Base-by-base conservation (phyloP, 2,329 filamentous ascomycete species). In the Colletotrichum sp. region DNA sequence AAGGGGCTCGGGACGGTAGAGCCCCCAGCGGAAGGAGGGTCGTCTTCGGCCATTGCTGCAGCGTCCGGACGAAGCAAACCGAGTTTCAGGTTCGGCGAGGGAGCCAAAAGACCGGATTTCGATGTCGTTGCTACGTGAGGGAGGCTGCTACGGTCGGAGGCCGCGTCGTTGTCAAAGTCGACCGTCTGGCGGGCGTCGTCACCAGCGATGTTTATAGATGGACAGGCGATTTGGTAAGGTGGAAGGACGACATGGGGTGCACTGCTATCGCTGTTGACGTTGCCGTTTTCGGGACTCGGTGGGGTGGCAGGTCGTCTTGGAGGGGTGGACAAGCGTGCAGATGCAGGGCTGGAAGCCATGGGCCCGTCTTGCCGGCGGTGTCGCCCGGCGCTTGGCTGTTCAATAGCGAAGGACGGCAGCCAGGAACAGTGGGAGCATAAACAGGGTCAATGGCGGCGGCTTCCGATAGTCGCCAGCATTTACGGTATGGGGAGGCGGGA, bases 1-100 rank as follows among this genome's bases (percentile, higher is more conserved):
- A 99, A 99, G 1, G 96, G 96, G 79, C 93, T 95, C 72, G 86
- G 87, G 18, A 83, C 84, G 18, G 82, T 76, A 32, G 84, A 79
- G 26, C 78, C 80, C 26, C 78, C 77, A 28, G 78, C 79, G 32
- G 79, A 68, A 28, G 78, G 55, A 52, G 68, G 64, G 67, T 68
- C 81, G 72, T 84, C 82, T 55, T 83, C 80, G 67, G 85, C 83
- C 83, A 88, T 85, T 75, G 83, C 80, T 70, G 82, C 80, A 66
- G 34, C n/a, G 69, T 72, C 73, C 44, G 79, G 62, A 79, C 78
- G 73, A 82, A 80, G 75, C 77, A 71, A 71, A 24, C 39, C 52
- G 44, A 26, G 55, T 68, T 57, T 66, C 48, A 63, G 52, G 22
- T 52, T 62, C 26, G 65, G 26, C 22, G 71, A 55, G 18, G 75